Percentiles rank a stretch among this genome's conserved stretches.
Conservation (phyloP, 768 basidiomycete species). For the Kwoniella sp. region DNA sequence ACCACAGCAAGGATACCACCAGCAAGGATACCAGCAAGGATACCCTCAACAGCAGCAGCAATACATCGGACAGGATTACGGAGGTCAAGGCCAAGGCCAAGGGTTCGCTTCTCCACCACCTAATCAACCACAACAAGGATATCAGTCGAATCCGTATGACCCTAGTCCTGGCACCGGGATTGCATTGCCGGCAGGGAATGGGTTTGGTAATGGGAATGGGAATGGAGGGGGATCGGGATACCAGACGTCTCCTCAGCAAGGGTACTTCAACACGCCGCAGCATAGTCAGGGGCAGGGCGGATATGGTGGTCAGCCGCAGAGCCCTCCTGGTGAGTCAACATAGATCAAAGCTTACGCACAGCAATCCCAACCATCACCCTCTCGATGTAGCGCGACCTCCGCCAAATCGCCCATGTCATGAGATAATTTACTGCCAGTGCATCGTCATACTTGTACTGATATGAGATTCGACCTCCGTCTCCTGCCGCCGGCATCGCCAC, state of each 20-base stretch:
- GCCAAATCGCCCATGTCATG: too few relatives aligned
- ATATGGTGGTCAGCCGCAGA: conserved; percentile 27
- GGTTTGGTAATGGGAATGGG: neutral
- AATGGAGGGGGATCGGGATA: neutral
- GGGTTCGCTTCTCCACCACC: neutral
- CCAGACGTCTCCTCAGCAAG: conserved; percentile 10
- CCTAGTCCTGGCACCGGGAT: neutral
- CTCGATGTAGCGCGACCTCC: too few relatives aligned
- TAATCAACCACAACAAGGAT: neutral
- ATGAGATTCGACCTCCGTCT: too few relatives aligned
- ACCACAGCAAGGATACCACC: conserved; percentile 7
- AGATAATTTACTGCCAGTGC: too few relatives aligned
- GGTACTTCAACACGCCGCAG: conserved; percentile 26
- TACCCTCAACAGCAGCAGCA: conserved; percentile 1
- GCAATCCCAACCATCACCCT: too few relatives aligned
- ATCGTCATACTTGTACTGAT: too few relatives aligned
- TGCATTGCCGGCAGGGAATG: neutral
- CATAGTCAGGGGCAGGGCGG: conserved; percentile 9
- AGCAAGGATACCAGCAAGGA: conserved; percentile 10
- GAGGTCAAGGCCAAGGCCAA: conserved; percentile 2
- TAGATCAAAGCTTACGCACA: too few relatives aligned
- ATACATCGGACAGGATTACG: neutral
- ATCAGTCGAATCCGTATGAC: neutral
- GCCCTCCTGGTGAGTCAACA: conserved; percentile 44
- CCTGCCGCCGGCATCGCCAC: too few relatives aligned